Percentiles rank a stretch among this genome's conserved stretches.
Evolutionary conservation across 371 early-diverging fungal genomes (phyloP).

Genomic region (Apophysomyces trapeziformis): DNA sequence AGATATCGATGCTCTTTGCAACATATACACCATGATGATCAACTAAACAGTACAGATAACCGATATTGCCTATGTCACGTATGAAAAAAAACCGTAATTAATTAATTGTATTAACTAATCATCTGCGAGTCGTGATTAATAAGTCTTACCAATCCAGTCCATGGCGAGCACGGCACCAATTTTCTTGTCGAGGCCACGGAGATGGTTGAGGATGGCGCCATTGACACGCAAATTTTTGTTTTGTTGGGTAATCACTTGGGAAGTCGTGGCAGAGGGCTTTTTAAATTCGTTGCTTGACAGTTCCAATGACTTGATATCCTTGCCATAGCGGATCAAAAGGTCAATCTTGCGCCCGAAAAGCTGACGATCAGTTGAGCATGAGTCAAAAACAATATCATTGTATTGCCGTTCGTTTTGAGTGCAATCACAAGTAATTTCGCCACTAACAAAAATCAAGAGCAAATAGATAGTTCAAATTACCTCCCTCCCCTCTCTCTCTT

Average conservation of each 20-base stretch:
- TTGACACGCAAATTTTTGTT: constrained; percentile 18
- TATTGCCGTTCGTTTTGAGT: constrained; percentile 17
- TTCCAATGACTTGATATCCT: constrained; percentile 11
- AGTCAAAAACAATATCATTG: constrained; percentile 15
- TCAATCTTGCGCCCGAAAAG: constrained; percentile 5
- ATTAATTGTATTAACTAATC: no score
- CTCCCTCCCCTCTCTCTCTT: no score
- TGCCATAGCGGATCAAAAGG: constrained; percentile 17
- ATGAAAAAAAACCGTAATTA: not conserved
- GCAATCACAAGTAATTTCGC: constrained; percentile 15
- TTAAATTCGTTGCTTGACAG: constrained; percentile 16
- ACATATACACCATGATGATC: constrained; percentile 17
- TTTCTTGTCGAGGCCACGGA: constrained; percentile 9
- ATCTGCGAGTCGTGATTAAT: not conserved
- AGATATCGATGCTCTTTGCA: constrained; percentile 15
- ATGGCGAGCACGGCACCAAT: constrained; percentile 14
- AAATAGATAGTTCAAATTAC: not conserved
- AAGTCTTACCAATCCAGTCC: constrained; percentile 14
- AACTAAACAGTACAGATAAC: constrained; percentile 13
- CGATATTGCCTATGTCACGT: constrained; percentile 7
- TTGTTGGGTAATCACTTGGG: constrained; percentile 12
- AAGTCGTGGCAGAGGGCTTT: constrained; percentile 12
- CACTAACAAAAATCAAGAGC: not conserved
- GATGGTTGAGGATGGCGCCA: constrained; percentile 17
- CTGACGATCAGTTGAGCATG: no score